Evolutionary conservation across 2,329 filamentous ascomycete species (phyloP).

Genomic region (Fusarium clavum): DNA sequence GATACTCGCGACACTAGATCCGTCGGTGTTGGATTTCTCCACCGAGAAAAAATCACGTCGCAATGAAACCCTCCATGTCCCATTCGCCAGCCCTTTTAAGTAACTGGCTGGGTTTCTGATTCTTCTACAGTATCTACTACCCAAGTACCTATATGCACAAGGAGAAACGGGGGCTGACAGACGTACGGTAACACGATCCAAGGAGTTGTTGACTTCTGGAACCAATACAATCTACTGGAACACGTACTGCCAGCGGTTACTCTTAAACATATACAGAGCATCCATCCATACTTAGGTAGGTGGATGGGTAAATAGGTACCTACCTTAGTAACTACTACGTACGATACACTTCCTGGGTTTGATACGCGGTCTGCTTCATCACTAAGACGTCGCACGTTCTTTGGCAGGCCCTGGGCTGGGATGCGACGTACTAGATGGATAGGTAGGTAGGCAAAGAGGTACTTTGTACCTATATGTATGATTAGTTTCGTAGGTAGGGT

Average conservation of each 20-base stretch:
- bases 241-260: background rate
- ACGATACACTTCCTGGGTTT: background rate
- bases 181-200: background rate
- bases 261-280: background rate
- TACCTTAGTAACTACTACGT: background rate
- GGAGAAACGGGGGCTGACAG: slow-evolving; percentile 27
- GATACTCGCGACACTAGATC: slow-evolving; percentile 1
- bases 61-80: slow-evolving; percentile 35
- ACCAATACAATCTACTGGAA: too few relatives aligned
- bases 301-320: background rate
- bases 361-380: slow-evolving; percentile 1
- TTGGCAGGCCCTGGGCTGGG: background rate
- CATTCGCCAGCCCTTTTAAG: slow-evolving; percentile 28
- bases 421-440: slow-evolving; percentile 8
- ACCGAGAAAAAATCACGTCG: slow-evolving; percentile 32
- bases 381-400: slow-evolving; percentile 3
- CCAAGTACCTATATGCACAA: slow-evolving; percentile 10
- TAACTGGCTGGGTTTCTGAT: slow-evolving; percentile 28
- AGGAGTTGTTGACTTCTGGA: too few relatives aligned
- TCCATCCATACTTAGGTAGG: too few relatives aligned
- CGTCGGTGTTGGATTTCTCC: slow-evolving; percentile 23
- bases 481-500: background rate
- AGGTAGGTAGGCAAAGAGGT: background rate
- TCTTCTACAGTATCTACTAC: slow-evolving; percentile 9
- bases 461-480: too few relatives aligned